phyloP scores from a whole-genome alignment of 2,329 filamentous ascomycete genomes.

The Alternaria conjuncta region DNA sequence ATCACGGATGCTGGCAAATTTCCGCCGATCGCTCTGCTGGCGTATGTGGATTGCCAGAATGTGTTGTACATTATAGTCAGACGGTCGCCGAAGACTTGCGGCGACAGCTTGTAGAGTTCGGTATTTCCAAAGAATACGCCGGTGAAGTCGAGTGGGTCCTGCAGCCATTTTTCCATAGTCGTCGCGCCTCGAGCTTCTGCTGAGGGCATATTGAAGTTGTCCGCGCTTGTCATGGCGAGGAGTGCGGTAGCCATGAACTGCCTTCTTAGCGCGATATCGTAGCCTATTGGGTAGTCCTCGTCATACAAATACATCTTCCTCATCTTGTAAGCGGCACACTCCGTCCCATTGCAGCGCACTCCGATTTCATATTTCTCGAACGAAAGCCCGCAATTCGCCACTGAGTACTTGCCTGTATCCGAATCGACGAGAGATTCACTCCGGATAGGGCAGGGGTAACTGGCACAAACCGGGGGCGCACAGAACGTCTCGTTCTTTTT shows the following conservation, averaged over 20 bases:
- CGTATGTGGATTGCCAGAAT: slow-evolving; percentile 39
- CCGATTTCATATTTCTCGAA: slow-evolving; percentile 28
- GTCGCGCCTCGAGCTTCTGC: slow-evolving; percentile 20
- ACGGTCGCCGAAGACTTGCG: slow-evolving; percentile 24
- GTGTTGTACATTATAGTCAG: slow-evolving; percentile 37
- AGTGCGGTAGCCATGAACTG: slow-evolving; percentile 14
- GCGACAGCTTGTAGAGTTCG: slow-evolving; percentile 26
- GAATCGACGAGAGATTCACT: slow-evolving; percentile 23
- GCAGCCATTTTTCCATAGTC: slow-evolving; percentile 28
- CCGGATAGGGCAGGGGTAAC: slow-evolving; percentile 28
- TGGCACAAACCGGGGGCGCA: slow-evolving; percentile 6
- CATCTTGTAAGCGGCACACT: slow-evolving; percentile 26
- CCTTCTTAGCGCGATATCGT: slow-evolving; percentile 13
- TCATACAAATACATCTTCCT: slow-evolving; percentile 26
- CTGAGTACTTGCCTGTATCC: slow-evolving; percentile 9
- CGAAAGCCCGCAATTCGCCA: slow-evolving; percentile 24
- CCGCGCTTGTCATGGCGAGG: slow-evolving; percentile 17
- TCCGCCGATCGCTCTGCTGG: slow-evolving; percentile 26
- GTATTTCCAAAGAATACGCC: slow-evolving; percentile 19
- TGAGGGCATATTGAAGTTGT: slow-evolving; percentile 20
- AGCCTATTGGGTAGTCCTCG: slow-evolving; percentile 20
- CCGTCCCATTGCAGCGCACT: slow-evolving; percentile 24
- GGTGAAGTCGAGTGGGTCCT: slow-evolving; percentile 24
- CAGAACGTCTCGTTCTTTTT: slow-evolving; percentile 7
- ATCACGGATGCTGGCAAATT: slow-evolving; percentile 29